phyloP scores from a whole-genome alignment of 345 rosid genomes.

The Eutrema heterophyllum region DNA sequence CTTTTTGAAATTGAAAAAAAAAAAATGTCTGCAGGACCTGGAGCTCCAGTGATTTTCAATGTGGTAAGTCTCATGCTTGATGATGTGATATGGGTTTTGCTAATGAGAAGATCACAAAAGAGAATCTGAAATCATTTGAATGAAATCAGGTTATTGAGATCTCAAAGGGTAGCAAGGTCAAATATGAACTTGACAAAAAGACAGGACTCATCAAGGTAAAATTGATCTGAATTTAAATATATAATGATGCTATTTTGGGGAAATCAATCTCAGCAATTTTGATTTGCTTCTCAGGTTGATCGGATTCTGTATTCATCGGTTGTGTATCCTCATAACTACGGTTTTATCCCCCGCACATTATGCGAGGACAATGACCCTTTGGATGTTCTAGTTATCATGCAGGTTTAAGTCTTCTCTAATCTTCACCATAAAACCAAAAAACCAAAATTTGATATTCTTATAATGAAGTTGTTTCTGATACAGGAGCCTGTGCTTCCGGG shows the following conservation, averaged over 20 bases:
- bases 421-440: neutral
- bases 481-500: constrained; percentile 98
- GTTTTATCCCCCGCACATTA: constrained; percentile 92
- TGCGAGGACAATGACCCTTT: constrained; percentile 98
- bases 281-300: constrained; percentile 59
- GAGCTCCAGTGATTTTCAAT: constrained; percentile 83
- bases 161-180: constrained; percentile 97
- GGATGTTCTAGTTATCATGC: constrained; percentile 97
- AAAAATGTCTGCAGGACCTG: constrained; percentile 56
- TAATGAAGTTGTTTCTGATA: neutral
- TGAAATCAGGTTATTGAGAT: constrained; percentile 79
- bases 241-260: neutral
- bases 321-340: constrained; percentile 99
- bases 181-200: constrained; percentile 95
- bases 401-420: constrained; percentile 42
- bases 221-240: too few relatives aligned
- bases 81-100: neutral
- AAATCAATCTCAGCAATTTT: neutral
- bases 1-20: neutral
- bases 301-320: constrained; percentile 91
- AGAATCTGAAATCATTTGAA: neutral
- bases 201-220: constrained; percentile 93
- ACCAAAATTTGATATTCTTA: neutral
- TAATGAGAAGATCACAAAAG: neutral
- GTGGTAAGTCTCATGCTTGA: constrained; percentile 44